Base-by-base conservation (phyloP, 495 filamentous ascomycete genomes). In the Neurospora sp. region DNA sequence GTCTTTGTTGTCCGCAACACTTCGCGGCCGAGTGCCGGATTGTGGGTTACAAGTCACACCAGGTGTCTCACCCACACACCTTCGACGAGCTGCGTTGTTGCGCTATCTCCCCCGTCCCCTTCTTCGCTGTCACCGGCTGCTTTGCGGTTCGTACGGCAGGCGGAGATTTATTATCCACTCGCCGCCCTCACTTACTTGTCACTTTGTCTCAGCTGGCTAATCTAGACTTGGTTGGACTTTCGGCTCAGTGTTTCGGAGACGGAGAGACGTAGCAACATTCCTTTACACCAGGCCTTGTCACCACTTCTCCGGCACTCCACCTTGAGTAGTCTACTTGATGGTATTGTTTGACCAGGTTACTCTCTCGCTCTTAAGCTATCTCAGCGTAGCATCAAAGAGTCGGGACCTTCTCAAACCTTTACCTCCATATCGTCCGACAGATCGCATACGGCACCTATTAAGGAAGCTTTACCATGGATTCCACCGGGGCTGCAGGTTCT, bases 391-490 rank as follows among this genome's bases (percentile, higher is more conserved):
- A 31, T 61, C 2, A 31, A 61, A 61, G 12, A 16, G 53, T 8
- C 2, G 10, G 20, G 5, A 31, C 22, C 53, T 61, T 8, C 53
- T 16, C 5, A 6, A 31, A 31, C 5, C 1, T 2, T 31, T 61
- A 16, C 22, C 4, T 27, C 48, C n/a, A n/a, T n/a, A n/a, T n/a
- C n/a, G n/a, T 59, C 20, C 48, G 48, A 61, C 48, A 61, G 1
- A 31, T 31, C 22, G 12, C 12, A 16, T 16, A 31, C 48, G 12
- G 31, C 10, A 16, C 22, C 53, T 6, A 31, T 61, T 16, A 1
- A 27, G 1, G 53, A 53, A 61, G 53, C 53, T 61, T 61, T 61
- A 8, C 44, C 27, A 76, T 76, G 74, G 72, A 76, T 22, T 71
- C 35, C 27, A 22, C 39, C 37, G 68, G 69, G 42, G n/a, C 22